Percentiles rank a stretch among this genome's conserved stretches.
These are phyloP conservation scores for Centella asiatica DNA, from an alignment of 129 eudicot genomes.

Conservation along the genomic window DNA sequence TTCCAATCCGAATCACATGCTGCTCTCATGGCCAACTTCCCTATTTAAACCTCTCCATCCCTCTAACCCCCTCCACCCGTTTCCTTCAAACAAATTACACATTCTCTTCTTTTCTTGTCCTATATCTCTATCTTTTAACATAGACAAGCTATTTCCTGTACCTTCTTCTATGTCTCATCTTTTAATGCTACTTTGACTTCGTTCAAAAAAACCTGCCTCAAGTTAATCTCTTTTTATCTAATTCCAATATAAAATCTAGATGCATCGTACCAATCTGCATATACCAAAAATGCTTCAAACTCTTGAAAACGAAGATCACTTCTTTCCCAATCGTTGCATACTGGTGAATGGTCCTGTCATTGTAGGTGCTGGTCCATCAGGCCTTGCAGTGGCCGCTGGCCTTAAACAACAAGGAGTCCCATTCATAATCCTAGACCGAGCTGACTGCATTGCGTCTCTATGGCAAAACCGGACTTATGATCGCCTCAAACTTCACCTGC, in stretches of 20 bases:
- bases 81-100: slow-evolving; percentile 6
- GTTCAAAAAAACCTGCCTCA: slow-evolving; percentile 4
- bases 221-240: not conserved
- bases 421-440: slow-evolving; percentile 33
- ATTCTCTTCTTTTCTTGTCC: slow-evolving; percentile 6
- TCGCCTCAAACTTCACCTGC: slow-evolving; percentile 47
- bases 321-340: slow-evolving; percentile 17
- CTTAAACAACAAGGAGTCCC: slow-evolving; percentile 41
- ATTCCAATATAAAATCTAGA: not conserved
- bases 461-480: slow-evolving; percentile 46
- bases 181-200: slow-evolving; percentile 12
- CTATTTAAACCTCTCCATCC: slow-evolving; percentile 26
- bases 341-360: slow-evolving; percentile 44
- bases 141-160: slow-evolving; percentile 6
- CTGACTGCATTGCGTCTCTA: slow-evolving; percentile 45
- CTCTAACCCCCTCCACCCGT: slow-evolving; percentile 15
- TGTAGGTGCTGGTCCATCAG: slow-evolving; percentile 51
- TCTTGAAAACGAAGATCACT: slow-evolving; percentile 9
- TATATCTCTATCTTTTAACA: slow-evolving; percentile 5
- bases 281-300: slow-evolving; percentile 9
- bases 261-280: slow-evolving; percentile 7
- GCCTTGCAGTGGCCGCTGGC: slow-evolving; percentile 47
- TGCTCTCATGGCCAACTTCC: slow-evolving; percentile 9
- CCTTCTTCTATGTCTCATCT: slow-evolving; percentile 10
- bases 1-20: slow-evolving; percentile 22